Evolutionary conservation across 331 rosid species (phyloP).

Genomic region (Dryas integrifolia): DNA sequence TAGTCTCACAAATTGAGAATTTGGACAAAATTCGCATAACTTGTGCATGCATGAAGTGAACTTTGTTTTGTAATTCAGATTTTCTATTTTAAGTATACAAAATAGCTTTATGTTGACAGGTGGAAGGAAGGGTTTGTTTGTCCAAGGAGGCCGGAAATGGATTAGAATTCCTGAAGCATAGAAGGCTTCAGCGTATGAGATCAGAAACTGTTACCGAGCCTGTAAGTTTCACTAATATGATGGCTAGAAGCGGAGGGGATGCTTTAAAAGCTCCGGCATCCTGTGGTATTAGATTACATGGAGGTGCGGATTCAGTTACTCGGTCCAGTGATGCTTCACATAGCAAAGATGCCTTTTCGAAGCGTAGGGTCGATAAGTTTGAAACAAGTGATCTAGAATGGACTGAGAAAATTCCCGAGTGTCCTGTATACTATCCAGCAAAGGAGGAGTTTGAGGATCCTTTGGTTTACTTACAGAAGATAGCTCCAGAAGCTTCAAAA

Average conservation of each 20-base stretch:
- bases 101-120: constrained; percentile 41
- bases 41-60: not conserved
- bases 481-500: constrained; percentile 93
- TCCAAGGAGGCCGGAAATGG: constrained; percentile 75
- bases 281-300: constrained; percentile 66
- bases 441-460: constrained; percentile 94
- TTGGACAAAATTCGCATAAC: not conserved
- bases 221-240: constrained; percentile 42
- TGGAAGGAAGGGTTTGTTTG: constrained; percentile 73
- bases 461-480: constrained; percentile 82
- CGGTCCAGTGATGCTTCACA: constrained; percentile 25
- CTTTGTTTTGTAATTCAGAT: not conserved
- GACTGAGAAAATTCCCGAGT: constrained; percentile 75
- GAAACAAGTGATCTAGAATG: constrained; percentile 74
- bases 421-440: constrained; percentile 88
- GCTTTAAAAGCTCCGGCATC: constrained; percentile 74
- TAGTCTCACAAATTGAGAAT: not conserved
- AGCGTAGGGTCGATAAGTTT: constrained; percentile 84
- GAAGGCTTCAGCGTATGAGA: constrained; percentile 75
- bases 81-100: not conserved
- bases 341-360: constrained; percentile 43
- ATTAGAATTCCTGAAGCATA: constrained; percentile 65
- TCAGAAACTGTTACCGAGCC: constrained; percentile 42
- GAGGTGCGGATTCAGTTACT: constrained; percentile 39
- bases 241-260: constrained; percentile 91